Base-by-base conservation (phyloP, 192 early-diverging fungal genomes). In the Cladochytrium replicatum region DNA sequence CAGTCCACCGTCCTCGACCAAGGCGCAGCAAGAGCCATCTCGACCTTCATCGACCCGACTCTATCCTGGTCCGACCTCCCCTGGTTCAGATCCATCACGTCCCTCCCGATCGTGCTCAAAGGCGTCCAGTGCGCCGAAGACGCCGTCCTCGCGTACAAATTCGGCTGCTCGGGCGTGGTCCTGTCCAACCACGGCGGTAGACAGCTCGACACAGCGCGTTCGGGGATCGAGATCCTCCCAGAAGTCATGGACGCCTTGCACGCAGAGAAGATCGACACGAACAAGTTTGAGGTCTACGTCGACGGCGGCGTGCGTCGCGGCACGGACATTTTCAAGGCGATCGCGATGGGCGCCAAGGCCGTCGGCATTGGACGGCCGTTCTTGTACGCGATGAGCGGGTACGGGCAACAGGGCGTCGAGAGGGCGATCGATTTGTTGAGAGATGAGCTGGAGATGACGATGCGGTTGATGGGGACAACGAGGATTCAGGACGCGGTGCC, bases 101-200 rank as follows among this genome's bases (percentile, higher is more conserved):
- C 63, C 17, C 60, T 97, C 68, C 91, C 91, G 11, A 83, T 99
- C 28, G 64, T 93, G 3, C 74, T 96, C 37, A 99, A 99, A 67
- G 96, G 96, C 42, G 71, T 99, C 7, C 73, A 94, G 55, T 84
- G 80, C 6, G 86, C 75, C 21, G 90, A 89, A 29, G 96, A 99
- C 68, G 91, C 96, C 25, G 71, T 82, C 5, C 51, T 87, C 41
- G 93, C 96, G 2, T 84, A 83, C 27, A 40, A 81, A 37, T 48
- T 75, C 46, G 93, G 91, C 5, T 76, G 82, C 43, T 75, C 75
- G 15, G 96, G 86, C 37, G 80, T 97, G 34, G 81, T 96, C 17
- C 68, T 99, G 11, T 89, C 86, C 32, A 99, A 99, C 61, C 96
- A 99, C 57, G 96, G 94, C 41, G 96, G 96, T 15, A 72, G 96